phyloP scores from a whole-genome alignment of 192 early-diverging fungal genomes.

The Spinellus fusiger region DNA sequence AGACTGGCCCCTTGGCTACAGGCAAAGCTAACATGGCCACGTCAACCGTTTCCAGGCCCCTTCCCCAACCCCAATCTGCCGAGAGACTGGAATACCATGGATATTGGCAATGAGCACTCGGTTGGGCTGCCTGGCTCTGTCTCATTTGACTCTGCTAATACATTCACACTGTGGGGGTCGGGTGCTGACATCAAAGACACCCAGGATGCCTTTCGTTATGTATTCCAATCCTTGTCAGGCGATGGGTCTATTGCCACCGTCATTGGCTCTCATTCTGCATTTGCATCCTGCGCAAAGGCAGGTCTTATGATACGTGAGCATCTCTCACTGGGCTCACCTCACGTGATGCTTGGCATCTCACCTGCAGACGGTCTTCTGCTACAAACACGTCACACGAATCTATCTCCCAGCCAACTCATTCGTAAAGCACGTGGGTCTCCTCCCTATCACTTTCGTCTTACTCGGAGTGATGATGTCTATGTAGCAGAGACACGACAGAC shows the following conservation, averaged over 20 bases:
- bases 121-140: slow-evolving; percentile 21
- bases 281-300: slow-evolving; percentile 26
- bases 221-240: slow-evolving; percentile 8
- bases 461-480: slow-evolving; percentile 8
- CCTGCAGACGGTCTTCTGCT: slow-evolving; percentile 22
- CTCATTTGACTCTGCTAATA: slow-evolving; percentile 21
- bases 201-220: slow-evolving; percentile 24
- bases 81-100: slow-evolving; percentile 23
- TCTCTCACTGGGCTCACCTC: slow-evolving; percentile 12
- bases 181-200: neutral
- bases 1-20: slow-evolving; percentile 18
- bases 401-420: slow-evolving; percentile 5
- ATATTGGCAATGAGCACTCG: slow-evolving; percentile 15
- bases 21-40: slow-evolving; percentile 10
- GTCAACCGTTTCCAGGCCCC: slow-evolving; percentile 10
- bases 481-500: neutral
- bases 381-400: slow-evolving; percentile 6
- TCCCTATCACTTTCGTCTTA: slow-evolving; percentile 20
- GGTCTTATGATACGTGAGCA: slow-evolving; percentile 26
- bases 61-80: slow-evolving; percentile 16
- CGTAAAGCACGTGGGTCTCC: slow-evolving; percentile 4
- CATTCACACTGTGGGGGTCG: slow-evolving; percentile 28
- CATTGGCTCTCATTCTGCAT: slow-evolving; percentile 22
- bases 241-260: slow-evolving; percentile 9
- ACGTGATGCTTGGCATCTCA: slow-evolving; percentile 19